These are phyloP conservation scores for Exophiala calicioides DNA, from an alignment of 2,329 filamentous ascomycete species.

Conservation along the genomic window DNA sequence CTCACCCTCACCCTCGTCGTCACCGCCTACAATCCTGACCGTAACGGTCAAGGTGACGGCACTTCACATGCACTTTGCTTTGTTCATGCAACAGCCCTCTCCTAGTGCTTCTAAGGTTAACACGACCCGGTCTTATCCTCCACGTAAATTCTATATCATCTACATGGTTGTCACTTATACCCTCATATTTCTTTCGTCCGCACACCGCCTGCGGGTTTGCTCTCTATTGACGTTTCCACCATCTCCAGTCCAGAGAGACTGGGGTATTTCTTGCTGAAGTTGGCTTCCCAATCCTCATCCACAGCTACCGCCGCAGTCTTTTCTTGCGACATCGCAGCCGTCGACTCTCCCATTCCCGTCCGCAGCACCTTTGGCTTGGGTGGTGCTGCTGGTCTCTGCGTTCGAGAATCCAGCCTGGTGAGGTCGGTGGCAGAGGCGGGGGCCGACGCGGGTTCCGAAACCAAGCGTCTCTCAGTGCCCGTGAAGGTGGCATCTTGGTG, in stretches of 20 bases:
- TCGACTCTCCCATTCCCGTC: conserved; percentile 41
- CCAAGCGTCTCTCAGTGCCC: conserved; percentile 2
- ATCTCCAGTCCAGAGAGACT: conserved; percentile 83
- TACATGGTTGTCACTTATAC: conserved; percentile 3
- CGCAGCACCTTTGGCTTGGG: conserved; percentile 63
- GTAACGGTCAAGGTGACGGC: too few species aligned
- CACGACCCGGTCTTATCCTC: too few species aligned
- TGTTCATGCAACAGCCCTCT: too few species aligned
- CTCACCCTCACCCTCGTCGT: not conserved
- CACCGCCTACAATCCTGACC: conserved; percentile 5
- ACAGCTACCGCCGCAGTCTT: conserved; percentile 23
- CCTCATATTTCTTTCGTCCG: conserved; percentile 46
- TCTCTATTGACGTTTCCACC: conserved; percentile 69
- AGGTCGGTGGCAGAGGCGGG: conserved; percentile 24
- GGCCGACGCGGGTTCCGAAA: conserved; percentile 19
- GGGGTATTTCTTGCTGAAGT: conserved; percentile 85
- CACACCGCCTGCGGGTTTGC: conserved; percentile 38
- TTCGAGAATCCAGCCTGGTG: conserved; percentile 5
- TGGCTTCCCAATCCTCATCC: conserved; percentile 63
- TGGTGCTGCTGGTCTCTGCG: conserved; percentile 54
- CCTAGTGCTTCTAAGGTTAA: too few species aligned
- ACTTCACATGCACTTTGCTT: conserved; percentile 11
- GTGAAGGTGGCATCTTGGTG: conserved; percentile 1
- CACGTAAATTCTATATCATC: too few species aligned
- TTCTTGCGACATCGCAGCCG: conserved; percentile 35